Evolutionary conservation across 352 stramenopile species (phyloP), one percentile per base, ranked within the genome.

Genomic region (Phytophthora rubi): DNA sequence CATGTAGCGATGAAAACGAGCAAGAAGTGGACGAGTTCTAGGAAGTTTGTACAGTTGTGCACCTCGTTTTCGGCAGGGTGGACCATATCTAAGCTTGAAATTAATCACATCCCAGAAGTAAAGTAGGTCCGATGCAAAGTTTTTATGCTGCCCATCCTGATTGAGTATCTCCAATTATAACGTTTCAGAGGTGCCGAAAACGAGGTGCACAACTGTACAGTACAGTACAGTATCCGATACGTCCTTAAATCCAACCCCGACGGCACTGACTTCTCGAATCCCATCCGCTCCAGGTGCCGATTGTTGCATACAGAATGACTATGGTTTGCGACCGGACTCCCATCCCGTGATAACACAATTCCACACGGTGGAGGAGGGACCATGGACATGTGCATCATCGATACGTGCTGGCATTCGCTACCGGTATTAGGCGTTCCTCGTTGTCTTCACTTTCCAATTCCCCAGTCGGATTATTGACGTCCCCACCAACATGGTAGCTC

Each of bases 301-400:
- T 68, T 37, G 47, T 57, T 49, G 59, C 53, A 73, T 73, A 53
- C 59, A 57, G 32, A 6, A 55, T 10, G 15, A 32, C 66, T 42
- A 42, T 73, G 6, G 53, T 55, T 62, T 53, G 53, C 44, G 33
- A 16, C 47, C 48, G 18, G 30, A 61, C 58, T 58, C 60, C 67
- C 60, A 73, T 73, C 67, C 54, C 54, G 42, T 44, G 67, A 73
- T 65, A 35, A 37, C 47, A 61, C 67, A 30, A 73, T 53, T 61
- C 47, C 60, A 65, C 67, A 55, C 59, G 28, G 32, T 47, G n/a
- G 3, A 33, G 45, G 60, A 65, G 51, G 66, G 60, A 73, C 66
- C 59, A 71, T 45, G 51, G 53, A 16, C n/a, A 37, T 26, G 30
- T 61, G 66, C 59, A 51, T 64, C 42, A 33, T 59, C 45, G 48